A percentile compares a stretch with the other conserved stretches of the same genome.
These are phyloP conservation scores for Pythium phragmiticola DNA, from an alignment of 352 stramenopile genomes.

Conservation along the genomic window DNA sequence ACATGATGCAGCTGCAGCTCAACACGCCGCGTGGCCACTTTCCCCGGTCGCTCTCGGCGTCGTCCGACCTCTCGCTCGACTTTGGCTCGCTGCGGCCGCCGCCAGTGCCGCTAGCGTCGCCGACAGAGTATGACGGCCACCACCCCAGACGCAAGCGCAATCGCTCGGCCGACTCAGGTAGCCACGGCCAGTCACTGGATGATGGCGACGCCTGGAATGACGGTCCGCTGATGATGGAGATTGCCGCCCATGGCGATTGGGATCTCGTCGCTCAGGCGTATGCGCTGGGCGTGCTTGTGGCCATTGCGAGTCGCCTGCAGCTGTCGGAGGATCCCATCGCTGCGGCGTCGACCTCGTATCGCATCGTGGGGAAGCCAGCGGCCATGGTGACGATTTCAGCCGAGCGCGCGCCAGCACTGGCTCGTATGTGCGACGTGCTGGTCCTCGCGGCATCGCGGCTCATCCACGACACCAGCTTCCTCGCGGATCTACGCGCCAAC, in stretches of 20 bases:
- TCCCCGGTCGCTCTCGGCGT: not conserved
- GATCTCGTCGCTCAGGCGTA: constrained; percentile 25
- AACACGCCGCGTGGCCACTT: constrained; percentile 37
- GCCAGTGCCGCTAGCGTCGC: not conserved
- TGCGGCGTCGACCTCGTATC: not conserved
- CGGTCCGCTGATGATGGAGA: constrained; percentile 43
- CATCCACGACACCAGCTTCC: constrained; percentile 17
- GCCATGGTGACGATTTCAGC: not conserved
- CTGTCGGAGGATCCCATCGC: not conserved
- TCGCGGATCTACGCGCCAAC: constrained; percentile 11
- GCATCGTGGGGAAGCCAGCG: constrained; percentile 7
- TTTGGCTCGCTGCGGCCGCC: not conserved
- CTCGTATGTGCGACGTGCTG: constrained; percentile 9
- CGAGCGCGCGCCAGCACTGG: constrained; percentile 1
- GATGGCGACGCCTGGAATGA: constrained; percentile 34
- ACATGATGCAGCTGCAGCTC: constrained; percentile 74
- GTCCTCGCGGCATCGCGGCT: not conserved
- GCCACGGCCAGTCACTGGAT: constrained; percentile 36
- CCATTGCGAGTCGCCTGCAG: constrained; percentile 6
- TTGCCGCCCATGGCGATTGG: constrained; percentile 34
- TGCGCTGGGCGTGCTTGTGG: constrained; percentile 7
- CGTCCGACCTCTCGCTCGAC: not conserved
- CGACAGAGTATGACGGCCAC: not conserved
- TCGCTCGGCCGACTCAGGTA: constrained; percentile 51
- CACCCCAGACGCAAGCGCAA: constrained; percentile 64